phyloP scores from a whole-genome alignment of 257 asterid genomes.

The Paulownia fortunei region DNA sequence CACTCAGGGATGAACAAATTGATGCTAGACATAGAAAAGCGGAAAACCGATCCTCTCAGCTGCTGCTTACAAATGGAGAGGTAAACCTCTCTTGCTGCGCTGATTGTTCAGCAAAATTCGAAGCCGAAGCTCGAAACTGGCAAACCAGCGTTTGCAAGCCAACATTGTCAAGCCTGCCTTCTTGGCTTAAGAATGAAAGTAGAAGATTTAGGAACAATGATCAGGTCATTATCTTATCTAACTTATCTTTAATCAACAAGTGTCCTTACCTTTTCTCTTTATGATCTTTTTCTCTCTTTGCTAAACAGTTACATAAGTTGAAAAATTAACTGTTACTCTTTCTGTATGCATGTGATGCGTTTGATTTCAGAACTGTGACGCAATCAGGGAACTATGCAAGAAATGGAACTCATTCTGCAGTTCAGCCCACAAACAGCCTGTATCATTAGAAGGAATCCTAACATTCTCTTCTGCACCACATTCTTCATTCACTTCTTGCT shows the following conservation, averaged over 20 bases:
- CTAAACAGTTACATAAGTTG: not conserved
- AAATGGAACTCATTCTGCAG: conserved; percentile 71
- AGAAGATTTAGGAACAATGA: conserved; percentile 45
- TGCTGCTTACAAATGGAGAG: conserved; percentile 34
- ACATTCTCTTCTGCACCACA: conserved; percentile 46
- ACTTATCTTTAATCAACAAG: not conserved
- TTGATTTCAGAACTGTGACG: conserved; percentile 45
- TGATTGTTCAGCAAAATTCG: conserved; percentile 55
- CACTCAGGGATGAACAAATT: conserved; percentile 38
- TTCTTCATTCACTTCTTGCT: conserved; percentile 49
- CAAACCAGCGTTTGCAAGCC: conserved; percentile 27
- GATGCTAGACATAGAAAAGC: conserved; percentile 40
- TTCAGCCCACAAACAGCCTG: conserved; percentile 49
- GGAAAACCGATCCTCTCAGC: conserved; percentile 36
- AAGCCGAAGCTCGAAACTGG: conserved; percentile 46
- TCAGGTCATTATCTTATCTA: conserved; percentile 46
- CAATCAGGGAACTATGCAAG: conserved; percentile 46
- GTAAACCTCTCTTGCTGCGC: conserved; percentile 47
- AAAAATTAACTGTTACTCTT: conserved; percentile 22
- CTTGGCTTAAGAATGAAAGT: conserved; percentile 77
- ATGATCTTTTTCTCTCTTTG: not conserved
- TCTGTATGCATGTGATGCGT: conserved; percentile 13
- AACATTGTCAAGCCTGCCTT: conserved; percentile 61
- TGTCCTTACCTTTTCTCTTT: not conserved
- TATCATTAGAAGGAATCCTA: conserved; percentile 43